phyloP scores from a whole-genome alignment of 129 eudicot genomes.

The Helianthus tuberosus region DNA sequence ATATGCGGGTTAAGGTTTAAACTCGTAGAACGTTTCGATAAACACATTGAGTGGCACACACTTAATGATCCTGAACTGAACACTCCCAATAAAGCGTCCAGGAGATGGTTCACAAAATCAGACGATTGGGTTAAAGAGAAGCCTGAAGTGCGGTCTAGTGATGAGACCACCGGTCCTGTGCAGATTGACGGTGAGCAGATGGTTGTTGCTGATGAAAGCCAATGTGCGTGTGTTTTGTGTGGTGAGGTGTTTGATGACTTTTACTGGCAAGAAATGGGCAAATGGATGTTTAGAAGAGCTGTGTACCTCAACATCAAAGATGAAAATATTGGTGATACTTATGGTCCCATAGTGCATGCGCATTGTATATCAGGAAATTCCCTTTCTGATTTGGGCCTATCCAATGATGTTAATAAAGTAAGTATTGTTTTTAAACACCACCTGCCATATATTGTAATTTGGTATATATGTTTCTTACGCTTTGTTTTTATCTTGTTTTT shows the following conservation, averaged over 20 bases:
- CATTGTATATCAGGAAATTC: conserved; percentile 60
- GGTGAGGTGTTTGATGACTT: conserved; percentile 91
- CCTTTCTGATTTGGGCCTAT: conserved; percentile 51
- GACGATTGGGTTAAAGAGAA: conserved; percentile 60
- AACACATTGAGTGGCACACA: conserved; percentile 81
- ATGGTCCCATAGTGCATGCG: conserved; percentile 63
- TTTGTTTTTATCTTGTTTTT: background rate
- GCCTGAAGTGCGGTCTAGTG: conserved; percentile 23
- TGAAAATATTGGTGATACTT: conserved; percentile 34
- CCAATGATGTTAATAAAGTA: conserved; percentile 54
- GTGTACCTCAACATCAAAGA: conserved; percentile 44
- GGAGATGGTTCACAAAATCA: conserved; percentile 67
- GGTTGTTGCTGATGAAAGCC: conserved; percentile 93
- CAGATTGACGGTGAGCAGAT: conserved; percentile 56
- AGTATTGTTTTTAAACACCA: conserved; percentile 19
- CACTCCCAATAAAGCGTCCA: conserved; percentile 39
- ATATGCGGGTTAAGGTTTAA: conserved; percentile 72
- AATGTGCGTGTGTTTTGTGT: conserved; percentile 84
- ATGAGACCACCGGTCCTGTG: conserved; percentile 25
- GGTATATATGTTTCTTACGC: background rate
- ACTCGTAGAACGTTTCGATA: conserved; percentile 58
- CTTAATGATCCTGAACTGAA: conserved; percentile 32
- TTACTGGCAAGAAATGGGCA: conserved; percentile 52
- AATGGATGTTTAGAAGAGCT: conserved; percentile 89
- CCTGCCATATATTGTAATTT: background rate